Percentiles rank a stretch among this genome's conserved stretches.
phyloP scores from a whole-genome alignment of 2,329 filamentous ascomycete species.

The Pyricularia pennisetigena region DNA sequence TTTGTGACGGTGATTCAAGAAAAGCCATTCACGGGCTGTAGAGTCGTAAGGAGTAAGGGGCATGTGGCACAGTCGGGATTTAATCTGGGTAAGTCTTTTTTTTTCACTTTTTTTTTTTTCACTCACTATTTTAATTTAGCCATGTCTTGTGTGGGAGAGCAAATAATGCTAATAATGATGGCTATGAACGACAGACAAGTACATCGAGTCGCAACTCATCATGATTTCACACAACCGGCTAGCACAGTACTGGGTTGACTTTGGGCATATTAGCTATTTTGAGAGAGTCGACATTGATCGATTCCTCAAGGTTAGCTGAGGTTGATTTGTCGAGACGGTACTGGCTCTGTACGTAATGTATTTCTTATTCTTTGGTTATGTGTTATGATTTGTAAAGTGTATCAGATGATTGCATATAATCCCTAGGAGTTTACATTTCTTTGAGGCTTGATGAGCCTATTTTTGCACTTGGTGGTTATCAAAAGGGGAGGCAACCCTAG shows the following conservation, averaged over 20 bases:
- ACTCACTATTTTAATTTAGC: neutral
- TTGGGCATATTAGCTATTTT: slow-evolving; percentile 51
- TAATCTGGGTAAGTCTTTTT: slow-evolving; percentile 47
- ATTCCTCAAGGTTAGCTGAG: slow-evolving; percentile 19
- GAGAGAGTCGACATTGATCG: slow-evolving; percentile 49
- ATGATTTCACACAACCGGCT: slow-evolving; percentile 67
- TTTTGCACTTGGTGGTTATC: neutral
- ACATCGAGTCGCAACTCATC: slow-evolving; percentile 66
- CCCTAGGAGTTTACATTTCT: neutral
- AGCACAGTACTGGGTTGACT: slow-evolving; percentile 71
- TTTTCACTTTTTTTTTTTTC: slow-evolving; percentile 8
- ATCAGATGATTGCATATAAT: neutral
- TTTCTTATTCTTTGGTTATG: neutral
- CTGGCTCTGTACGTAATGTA: neutral
- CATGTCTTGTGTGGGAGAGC: neutral
- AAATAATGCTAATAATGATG: slow-evolving; percentile 4
- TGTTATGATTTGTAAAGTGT: neutral
- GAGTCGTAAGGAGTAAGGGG: slow-evolving; percentile 63
- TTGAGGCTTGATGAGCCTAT: neutral
- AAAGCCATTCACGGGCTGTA: slow-evolving; percentile 59
- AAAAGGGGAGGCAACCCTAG: too few species aligned
- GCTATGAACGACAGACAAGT: slow-evolving; percentile 47
- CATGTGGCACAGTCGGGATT: slow-evolving; percentile 73
- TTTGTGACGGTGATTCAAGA: slow-evolving; percentile 56
- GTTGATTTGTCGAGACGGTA: neutral